Evolutionary conservation across 345 rosid species (phyloP), one percentile per base, ranked within the genome.

Genomic region (Pugionium cornutum): DNA sequence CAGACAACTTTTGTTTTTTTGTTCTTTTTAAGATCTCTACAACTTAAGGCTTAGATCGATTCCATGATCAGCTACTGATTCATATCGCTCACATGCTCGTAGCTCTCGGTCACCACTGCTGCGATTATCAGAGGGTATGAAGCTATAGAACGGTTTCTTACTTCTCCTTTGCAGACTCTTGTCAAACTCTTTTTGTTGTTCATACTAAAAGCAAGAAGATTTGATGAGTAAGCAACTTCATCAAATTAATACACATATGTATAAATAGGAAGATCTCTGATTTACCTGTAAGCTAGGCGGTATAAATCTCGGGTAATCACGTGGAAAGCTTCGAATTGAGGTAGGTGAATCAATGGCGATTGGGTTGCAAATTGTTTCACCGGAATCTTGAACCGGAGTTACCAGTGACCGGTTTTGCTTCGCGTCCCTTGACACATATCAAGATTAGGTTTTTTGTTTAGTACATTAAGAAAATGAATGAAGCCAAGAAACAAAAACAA

Each of bases 41-140:
- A 71, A 56, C 70, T 71, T 71, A 33, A 71, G 75, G 64, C 29
- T 64, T 28, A 71, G 70, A 49, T 71, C 70, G 27, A 71, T 64
- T 48, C 47, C 75, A 72, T 40, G 59, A 27, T 64, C 64, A 40
- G 9, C 2, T 3, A 44, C 8, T 55, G 64, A n/a, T 56, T 41
- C 75, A 41, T 48, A n/a, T n/a, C n/a, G n/a, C n/a, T n/a, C n/a
- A n/a, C n/a, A 44, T 49, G 64, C n/a, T 63, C 7, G 44, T 48
- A 48, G 30, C 33, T 71, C 64, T 55, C 0, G 53, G 40, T 28
- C 53, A 56, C 5, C 53, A 33, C n/a, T n/a, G n/a, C n/a, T n/a
- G n/a, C n/a, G n/a, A n/a, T n/a, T n/a, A n/a, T n/a, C n/a, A n/a
- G n/a, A n/a, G n/a, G n/a, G n/a, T n/a, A n/a, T n/a, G n/a, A n/a